phyloP scores from a whole-genome alignment of 305 asterid genomes.

The Euphrasia arctica region DNA sequence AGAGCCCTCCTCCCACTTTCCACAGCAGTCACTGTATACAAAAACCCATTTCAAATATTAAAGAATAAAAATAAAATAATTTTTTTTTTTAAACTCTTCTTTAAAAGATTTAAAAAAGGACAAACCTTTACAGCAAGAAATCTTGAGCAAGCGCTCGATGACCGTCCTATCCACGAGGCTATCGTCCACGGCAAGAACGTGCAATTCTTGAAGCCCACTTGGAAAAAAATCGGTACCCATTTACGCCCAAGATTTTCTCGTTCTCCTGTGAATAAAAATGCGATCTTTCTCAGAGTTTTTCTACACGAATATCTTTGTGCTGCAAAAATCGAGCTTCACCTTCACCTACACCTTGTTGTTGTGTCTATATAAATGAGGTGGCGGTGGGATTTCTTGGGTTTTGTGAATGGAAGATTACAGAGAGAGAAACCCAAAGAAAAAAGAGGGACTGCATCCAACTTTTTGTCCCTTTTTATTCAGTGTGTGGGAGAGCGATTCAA shows the following conservation, averaged over 20 bases:
- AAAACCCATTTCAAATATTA: not conserved
- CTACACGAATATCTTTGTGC: not conserved
- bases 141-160: constrained; percentile 70
- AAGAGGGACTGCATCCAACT: constrained; percentile 45
- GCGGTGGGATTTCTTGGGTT: constrained; percentile 26
- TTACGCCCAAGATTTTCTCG: not conserved
- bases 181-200: constrained; percentile 93
- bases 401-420: constrained; percentile 35
- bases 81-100: no score
- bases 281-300: no score
- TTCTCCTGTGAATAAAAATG: not conserved
- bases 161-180: constrained; percentile 80
- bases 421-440: constrained; percentile 42
- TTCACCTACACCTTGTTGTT: not conserved
- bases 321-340: constrained; percentile 6
- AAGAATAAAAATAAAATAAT: no score
- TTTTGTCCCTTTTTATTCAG: constrained; percentile 50
- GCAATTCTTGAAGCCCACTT: constrained; percentile 45
- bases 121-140: constrained; percentile 82
- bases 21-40: constrained; percentile 71
- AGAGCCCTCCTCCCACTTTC: constrained; percentile 87
- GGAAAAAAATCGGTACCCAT: constrained; percentile 37
- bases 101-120: not conserved
- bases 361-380: constrained; percentile 14
- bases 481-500: not conserved